Base-by-base conservation (phyloP, 495 filamentous ascomycete genomes). In the Podospora appendiculata region DNA sequence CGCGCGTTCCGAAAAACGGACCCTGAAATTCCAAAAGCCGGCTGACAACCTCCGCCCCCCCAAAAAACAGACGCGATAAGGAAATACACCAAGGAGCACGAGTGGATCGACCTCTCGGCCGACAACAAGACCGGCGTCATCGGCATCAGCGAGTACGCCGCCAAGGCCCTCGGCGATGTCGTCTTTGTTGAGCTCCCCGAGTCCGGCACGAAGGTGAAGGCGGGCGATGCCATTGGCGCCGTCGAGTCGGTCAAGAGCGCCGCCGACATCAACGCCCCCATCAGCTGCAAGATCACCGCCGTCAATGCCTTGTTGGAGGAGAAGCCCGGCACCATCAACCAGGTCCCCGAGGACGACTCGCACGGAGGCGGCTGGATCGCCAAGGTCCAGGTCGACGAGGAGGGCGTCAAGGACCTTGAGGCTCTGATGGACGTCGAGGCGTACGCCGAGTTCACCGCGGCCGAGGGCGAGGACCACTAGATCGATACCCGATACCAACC, bases 221-320 rank as follows among this genome's bases (percentile, higher is more conserved):
- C 79, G 33, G 89, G 89, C 56, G 89, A 95, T 63, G 70, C 86
- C 52, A 84, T 96, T 57, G 93, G 93, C 50, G 90, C 93, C 43
- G 91, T 98, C 55, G 93, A 98, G 78, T 95, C 89, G 9, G 93
- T 98, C 66, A 98, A 98, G 79, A 91, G 87, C 41, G 93, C 94
- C 14, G 92, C 89, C 54, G 93, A 98, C 67, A 95, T 98, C 72
- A 84, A 94, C 67, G 84, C 90, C 5, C 94, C 93, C 25, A 79
- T 96, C 47, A 71, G 79, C 35, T 89, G 92, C 56, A 87, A 70
- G 57, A 79, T 98, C 47, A 77, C 82, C 32, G 77, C 79, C 58
- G 75, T 81, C 44, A 98, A 98, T 72, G 54, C 60, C 2, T 49
- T 77, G 50, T 78, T 98, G 50, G 84, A 88, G 67, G 87, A 94